Evolutionary conservation across 345 rosid genomes (phyloP), one percentile per base, ranked within the genome.

Genomic region (Eucalyptus pauciflora): DNA sequence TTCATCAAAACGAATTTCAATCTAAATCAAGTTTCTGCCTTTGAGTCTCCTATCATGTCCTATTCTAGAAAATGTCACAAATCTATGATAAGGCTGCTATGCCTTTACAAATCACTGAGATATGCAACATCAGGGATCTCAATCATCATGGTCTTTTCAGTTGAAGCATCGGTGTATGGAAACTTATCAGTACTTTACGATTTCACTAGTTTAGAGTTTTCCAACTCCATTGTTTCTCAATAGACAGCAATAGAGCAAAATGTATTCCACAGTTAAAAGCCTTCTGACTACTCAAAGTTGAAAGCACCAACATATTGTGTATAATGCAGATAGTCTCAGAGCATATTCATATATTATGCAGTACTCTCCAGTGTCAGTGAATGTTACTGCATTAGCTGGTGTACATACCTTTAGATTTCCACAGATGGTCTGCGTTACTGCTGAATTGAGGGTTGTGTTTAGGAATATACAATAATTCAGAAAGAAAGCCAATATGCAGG

Each of bases 371-470:
- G 48, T 76, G 29, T 50, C 67, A 7, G 46, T 29, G 4, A 86
- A 48, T n/a, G 45, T 86, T 49, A 86, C 50, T 10, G 41, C 79
- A 89, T 46, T 29, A 46, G 83, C 25, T 60, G 76, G 89, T 13
- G 62, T 69, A 91, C 93, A 43, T 27, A 97, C 99, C 99, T 98
- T 98, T 92, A 98, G 89, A 91, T 98, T 98, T 88, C 99, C 99
- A 86, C 99, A 98, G 80, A 98, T 96, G 86, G 99, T 98, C 92
- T 98, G 99, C 3, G 98, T 98, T 58, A 98, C 92, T 8, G 99
- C 99, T 80, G 99, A 98, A 92, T 98, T 98, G 87, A 98, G 98
- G 91, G 99, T 96, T 69, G 99, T 98, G 92, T 98, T 98, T 46
- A 97, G 95, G 94, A 98, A 98, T 62, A 98, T 95, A 90, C 98